Percentiles rank a stretch among this genome's conserved stretches.
Conservation (phyloP, 306 rosid genomes). For the Potentilla sterilis region DNA sequence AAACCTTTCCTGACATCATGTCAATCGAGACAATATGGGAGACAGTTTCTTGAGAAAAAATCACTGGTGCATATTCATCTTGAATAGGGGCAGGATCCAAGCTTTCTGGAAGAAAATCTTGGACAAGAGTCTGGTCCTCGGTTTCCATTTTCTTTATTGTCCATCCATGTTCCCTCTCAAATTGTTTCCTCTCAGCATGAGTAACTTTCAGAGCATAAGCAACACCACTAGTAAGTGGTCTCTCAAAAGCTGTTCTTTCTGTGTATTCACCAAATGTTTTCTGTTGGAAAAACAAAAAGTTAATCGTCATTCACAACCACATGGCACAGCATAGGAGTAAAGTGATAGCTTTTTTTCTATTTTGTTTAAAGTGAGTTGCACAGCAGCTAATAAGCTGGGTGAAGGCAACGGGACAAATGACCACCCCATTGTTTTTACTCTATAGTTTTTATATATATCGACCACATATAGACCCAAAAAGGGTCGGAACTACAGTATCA, state of each 20-base stretch:
- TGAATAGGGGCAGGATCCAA: conserved; percentile 89
- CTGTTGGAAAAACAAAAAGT: conserved; percentile 37
- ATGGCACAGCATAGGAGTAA: neutral
- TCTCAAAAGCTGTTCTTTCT: conserved; percentile 84
- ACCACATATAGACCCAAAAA: neutral
- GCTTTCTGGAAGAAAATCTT: conserved; percentile 87
- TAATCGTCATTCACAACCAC: neutral
- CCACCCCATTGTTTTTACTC: conserved; percentile 1
- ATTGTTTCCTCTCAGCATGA: conserved; percentile 69
- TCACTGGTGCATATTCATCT: conserved; percentile 97
- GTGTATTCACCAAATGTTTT: conserved; percentile 89
- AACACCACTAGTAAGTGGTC: conserved; percentile 97
- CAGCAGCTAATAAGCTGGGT: neutral
- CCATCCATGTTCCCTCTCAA: conserved; percentile 89
- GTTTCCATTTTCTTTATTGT: conserved; percentile 86
- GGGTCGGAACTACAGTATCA: neutral
- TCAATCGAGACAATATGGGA: conserved; percentile 97
- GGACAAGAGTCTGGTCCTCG: conserved; percentile 84
- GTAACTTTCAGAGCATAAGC: conserved; percentile 92
- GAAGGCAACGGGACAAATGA: conserved; percentile 2
- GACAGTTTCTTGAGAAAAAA: conserved; percentile 98
- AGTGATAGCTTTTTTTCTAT: neutral
- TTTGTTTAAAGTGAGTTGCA: neutral
- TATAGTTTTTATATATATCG: neutral
- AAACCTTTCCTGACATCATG: conserved; percentile 99